Evolutionary conservation across 2,329 filamentous ascomycete species (phyloP), one percentile per base, ranked within the genome.

Genomic region (Delphinella strobiligena): DNA sequence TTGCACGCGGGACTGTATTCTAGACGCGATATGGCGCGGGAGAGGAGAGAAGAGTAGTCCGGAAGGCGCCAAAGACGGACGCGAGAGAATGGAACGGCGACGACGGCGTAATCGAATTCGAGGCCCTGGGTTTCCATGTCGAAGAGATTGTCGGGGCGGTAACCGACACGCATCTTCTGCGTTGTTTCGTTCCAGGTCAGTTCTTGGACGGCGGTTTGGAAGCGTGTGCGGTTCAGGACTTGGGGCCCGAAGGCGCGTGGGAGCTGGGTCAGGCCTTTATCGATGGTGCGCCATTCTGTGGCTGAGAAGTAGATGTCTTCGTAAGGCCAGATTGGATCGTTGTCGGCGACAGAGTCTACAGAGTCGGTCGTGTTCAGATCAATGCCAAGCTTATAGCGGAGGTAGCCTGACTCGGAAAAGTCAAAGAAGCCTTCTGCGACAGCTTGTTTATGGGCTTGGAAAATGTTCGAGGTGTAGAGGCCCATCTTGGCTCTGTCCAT

Each of bases 41-140:
- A 55, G 22, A 73, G 54, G 4, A 71, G 59, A n/a, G 63, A 63
- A 19, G 68, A 67, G 49, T 71, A 72, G 4, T 54, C 53, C 0
- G 75, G 74, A 0, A 82, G 61, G 4, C 71, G 61, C 75, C 77
- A 80, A 17, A 72, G 66, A 24, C 77, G 67, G 31, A 82, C 72
- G 38, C 75, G 71, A 34, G 72, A 70, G 56, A 83, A 82, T 0
- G 79, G 79, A 0, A 71, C 69, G 0, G 76, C 66, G 5, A 83
- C 66, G n/a, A 83, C 62, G 19, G 75, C 71, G 53, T 82, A 82
- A 58, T 84, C 78, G 50, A 74, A 80, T 2, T 68, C 65, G 18
- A 68, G 62, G 33, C 61, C 68, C 36, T 72, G 50, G 0, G 66
- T 58, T 1, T 52, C 47, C 46, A 61, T 56, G 11, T 59, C 54